Evolutionary conservation across 2,329 filamentous ascomycete genomes (phyloP).

Genomic region (Paracamarosporium sp.): DNA sequence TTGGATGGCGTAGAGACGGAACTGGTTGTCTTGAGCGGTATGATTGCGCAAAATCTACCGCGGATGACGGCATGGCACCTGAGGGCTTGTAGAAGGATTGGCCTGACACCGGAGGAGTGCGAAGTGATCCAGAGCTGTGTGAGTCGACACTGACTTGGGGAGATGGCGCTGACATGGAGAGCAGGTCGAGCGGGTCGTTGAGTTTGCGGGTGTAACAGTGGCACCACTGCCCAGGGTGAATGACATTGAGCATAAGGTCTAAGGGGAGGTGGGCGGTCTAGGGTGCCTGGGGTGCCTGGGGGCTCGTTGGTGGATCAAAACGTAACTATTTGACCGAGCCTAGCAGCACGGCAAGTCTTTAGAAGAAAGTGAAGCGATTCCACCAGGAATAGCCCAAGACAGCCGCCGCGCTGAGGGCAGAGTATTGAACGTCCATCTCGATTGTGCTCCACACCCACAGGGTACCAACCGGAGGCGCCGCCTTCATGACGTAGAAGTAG

Average conservation of each 20-base stretch:
- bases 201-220: slow-evolving; percentile 7
- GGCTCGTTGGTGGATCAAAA: too few relatives aligned
- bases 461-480: slow-evolving; percentile 84
- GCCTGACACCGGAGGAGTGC: slow-evolving; percentile 38
- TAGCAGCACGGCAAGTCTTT: slow-evolving; percentile 3
- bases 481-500: slow-evolving; percentile 91
- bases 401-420: slow-evolving; percentile 61
- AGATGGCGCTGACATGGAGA: background rate
- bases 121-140: slow-evolving; percentile 44
- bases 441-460: slow-evolving; percentile 94
- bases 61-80: slow-evolving; percentile 61
- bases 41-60: slow-evolving; percentile 61
- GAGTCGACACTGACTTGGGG: background rate
- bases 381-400: slow-evolving; percentile 62
- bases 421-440: slow-evolving; percentile 77
- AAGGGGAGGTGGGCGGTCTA: background rate
- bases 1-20: slow-evolving; percentile 60
- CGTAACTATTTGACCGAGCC: background rate
- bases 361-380: slow-evolving; percentile 60
- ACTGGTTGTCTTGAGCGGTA: slow-evolving; percentile 57
- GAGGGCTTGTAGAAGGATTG: slow-evolving; percentile 34
- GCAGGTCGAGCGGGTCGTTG: slow-evolving; percentile 15
- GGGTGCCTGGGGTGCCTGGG: background rate
- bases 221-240: slow-evolving; percentile 10
- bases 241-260: slow-evolving; percentile 17